These are phyloP conservation scores for Vinca minor DNA, from an alignment of 257 asterid genomes.

Conservation along the genomic window DNA sequence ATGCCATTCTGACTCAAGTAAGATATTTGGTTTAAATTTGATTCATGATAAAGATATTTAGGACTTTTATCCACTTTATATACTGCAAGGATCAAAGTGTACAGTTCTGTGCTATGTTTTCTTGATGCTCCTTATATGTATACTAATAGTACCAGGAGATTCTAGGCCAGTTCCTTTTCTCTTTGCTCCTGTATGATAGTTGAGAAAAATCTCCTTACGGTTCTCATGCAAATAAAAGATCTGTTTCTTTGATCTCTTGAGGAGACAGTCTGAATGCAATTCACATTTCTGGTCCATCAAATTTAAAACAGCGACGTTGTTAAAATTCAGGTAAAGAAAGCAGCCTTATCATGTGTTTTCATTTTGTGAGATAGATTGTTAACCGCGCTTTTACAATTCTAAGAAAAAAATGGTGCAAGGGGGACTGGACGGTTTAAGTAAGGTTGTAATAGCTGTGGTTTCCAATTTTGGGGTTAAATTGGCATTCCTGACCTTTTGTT, in stretches of 20 bases:
- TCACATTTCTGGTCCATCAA: not conserved
- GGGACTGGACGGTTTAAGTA: not conserved
- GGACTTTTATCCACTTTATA: not conserved
- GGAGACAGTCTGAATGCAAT: too few species aligned
- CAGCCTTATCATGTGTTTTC: not conserved
- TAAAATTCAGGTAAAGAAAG: not conserved
- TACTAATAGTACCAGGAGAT: not conserved
- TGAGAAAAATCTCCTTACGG: not conserved
- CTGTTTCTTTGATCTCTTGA: not conserved
- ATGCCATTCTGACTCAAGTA: constrained; percentile 37
- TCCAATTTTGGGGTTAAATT: not conserved
- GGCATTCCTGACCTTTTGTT: not conserved
- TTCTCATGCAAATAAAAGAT: not conserved
- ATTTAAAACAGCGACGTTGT: too few species aligned
- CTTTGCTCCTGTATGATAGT: not conserved
- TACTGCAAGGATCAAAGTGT: not conserved
- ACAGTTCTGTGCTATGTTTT: not conserved
- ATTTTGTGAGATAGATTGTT: not conserved
- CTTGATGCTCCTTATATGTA: not conserved
- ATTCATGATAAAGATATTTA: not conserved
- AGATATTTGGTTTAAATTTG: constrained; percentile 6
- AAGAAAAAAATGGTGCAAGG: not conserved
- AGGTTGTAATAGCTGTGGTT: not conserved
- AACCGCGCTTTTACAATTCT: not conserved
- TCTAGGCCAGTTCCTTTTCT: not conserved